Evolutionary conservation across 192 early-diverging fungal species (phyloP), one percentile per base, ranked within the genome.

Genomic region (Funneliformis mosseae): DNA sequence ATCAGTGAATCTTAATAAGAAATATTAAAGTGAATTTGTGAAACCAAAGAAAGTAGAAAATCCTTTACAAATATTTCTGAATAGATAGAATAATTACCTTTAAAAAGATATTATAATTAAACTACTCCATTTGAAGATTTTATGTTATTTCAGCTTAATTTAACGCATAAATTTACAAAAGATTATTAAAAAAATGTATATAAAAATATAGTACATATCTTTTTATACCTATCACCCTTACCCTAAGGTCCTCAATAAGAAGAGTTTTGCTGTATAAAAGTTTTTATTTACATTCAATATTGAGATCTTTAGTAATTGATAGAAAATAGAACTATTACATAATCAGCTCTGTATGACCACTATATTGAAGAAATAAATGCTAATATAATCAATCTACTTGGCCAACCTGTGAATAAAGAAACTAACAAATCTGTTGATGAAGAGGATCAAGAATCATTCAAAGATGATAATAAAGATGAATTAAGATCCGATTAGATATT

Each of bases 311-410:
- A 73, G n/a, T 43, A 45, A 28, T 48, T 73, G 43, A 73, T 43
- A 3, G 33, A 3, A 33, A 33, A 33, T 33, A 33, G 33, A 0
- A 33, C 3, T 33, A 48, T 45, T 5, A 45, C 10, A 48, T n/a
- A 43, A 43, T 73, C 42, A 73, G 43, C 5, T 21, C 3, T 33
- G 33, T 33, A 33, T 33, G 3, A 3, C 33, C 0, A 33, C 2
- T 73, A 73, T 73, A 48, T 42, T 50, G 71, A 73, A 73, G 71
- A 73, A 8, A 73, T 73, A 0, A 73, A 46, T 12, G 0, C 5
- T 33, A 43, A 73, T 28, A 43, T 21, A 46, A 48, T 25, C 18
- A 43, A 73, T 50, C 21, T 73, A 50, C 42, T 73, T 48, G 43
- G 71, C 3, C 43, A 10, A 45, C 18, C 39, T 21, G 33, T 33